Conservation (phyloP, 345 rosid species). For the Anacardium occidentale region DNA sequence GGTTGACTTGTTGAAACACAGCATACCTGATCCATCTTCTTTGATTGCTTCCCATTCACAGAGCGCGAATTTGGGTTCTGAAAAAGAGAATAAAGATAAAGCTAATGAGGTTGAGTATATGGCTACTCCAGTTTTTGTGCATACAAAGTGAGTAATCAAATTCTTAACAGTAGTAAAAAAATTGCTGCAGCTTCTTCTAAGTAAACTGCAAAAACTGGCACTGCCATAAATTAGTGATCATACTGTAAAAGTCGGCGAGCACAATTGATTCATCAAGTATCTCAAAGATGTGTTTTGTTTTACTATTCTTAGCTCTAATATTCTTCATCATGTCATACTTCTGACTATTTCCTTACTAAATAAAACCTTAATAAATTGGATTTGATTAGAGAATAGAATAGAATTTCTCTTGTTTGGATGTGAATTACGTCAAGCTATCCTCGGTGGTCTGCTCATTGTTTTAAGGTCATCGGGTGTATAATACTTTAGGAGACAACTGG, state of each 20-base stretch:
- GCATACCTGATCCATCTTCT: constrained; percentile 81
- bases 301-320: too few species aligned
- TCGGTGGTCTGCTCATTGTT: not conserved
- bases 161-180: constrained; percentile 5
- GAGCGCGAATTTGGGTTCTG: constrained; percentile 43
- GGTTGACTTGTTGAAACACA: constrained; percentile 86
- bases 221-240: constrained; percentile 4
- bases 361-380: too few species aligned
- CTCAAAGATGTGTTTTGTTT: not conserved
- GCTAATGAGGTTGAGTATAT: constrained; percentile 50
- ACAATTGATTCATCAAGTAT: not conserved
- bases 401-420: not conserved
- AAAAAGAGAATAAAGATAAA: constrained; percentile 54
- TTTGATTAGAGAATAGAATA: too few species aligned
- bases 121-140: constrained; percentile 77
- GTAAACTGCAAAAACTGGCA: not conserved
- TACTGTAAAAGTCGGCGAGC: not conserved
- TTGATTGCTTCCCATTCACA: constrained; percentile 40
- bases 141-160: constrained; percentile 57
- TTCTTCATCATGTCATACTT: too few species aligned
- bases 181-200: not conserved
- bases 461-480: not conserved
- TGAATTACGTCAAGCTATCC: not conserved
- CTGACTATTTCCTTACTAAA: too few species aligned
- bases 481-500: not conserved